Conservation (phyloP, 495 filamentous ascomycete species). For the Trichoderma virens region DNA sequence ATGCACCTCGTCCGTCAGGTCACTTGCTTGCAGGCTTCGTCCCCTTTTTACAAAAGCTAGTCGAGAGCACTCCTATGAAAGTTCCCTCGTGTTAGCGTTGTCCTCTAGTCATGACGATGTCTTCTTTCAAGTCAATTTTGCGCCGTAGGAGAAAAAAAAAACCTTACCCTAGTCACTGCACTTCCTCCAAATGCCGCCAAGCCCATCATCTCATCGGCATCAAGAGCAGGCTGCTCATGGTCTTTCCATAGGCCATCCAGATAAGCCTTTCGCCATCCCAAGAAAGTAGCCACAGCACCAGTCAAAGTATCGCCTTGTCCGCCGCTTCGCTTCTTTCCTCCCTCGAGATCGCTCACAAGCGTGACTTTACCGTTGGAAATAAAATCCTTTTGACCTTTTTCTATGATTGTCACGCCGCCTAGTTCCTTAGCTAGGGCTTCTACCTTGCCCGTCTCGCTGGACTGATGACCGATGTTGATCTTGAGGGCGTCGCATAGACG, state of each 20-base stretch:
- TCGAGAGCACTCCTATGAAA: slow-evolving; percentile 65
- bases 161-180: slow-evolving; percentile 63
- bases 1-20: slow-evolving; percentile 87
- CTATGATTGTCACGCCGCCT: slow-evolving; percentile 81
- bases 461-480: slow-evolving; percentile 35
- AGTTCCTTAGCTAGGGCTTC: slow-evolving; percentile 66
- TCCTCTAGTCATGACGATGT: too few relatives aligned
- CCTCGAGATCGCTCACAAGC: slow-evolving; percentile 61
- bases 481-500: slow-evolving; percentile 67
- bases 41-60: slow-evolving; percentile 82
- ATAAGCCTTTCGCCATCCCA: slow-evolving; percentile 85
- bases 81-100: too few relatives aligned
- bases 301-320: slow-evolving; percentile 96
- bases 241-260: slow-evolving; percentile 72
- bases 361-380: slow-evolving; percentile 77
- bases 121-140: slow-evolving; percentile 13
- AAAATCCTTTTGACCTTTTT: slow-evolving; percentile 81
- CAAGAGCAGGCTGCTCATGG: slow-evolving; percentile 44
- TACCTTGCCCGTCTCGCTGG: slow-evolving; percentile 48
- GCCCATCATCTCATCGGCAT: slow-evolving; percentile 57
- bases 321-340: slow-evolving; percentile 82
- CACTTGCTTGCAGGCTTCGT: slow-evolving; percentile 84
- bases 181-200: slow-evolving; percentile 82
- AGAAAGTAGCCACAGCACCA: slow-evolving; percentile 75
- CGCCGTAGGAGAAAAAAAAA: too few relatives aligned